Conservation (phyloP, 352 stramenopile species). For the Blastocystis sp. region DNA sequence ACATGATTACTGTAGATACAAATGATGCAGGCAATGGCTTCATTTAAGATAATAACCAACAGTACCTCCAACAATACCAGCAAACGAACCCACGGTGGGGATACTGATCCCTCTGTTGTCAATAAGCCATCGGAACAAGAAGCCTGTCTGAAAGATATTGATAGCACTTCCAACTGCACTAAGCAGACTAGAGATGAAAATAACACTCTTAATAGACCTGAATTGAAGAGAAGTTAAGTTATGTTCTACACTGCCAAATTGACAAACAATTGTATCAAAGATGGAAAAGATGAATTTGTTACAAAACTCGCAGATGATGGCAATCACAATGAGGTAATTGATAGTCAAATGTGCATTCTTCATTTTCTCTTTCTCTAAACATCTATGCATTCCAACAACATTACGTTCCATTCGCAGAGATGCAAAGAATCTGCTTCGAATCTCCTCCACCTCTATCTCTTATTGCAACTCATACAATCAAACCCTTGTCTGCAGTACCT, state of each 20-base stretch:
- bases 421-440: no score
- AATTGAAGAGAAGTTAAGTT: constrained; percentile 5
- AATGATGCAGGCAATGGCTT: not conserved
- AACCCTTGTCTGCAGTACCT: no score
- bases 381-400: no score
- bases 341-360: not conserved
- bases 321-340: constrained; percentile 49
- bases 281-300: constrained; percentile 49
- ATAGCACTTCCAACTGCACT: not conserved
- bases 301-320: constrained; percentile 61
- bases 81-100: not conserved
- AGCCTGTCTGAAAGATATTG: constrained; percentile 2
- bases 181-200: not conserved
- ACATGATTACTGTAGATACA: not conserved
- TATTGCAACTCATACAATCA: no score
- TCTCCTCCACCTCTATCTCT: no score
- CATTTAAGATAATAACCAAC: not conserved
- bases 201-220: not conserved
- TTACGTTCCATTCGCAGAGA: no score
- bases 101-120: not conserved
- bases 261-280: not conserved
- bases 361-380: not conserved
- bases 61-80: not conserved
- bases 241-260: not conserved
- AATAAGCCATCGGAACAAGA: constrained; percentile 14